Evolutionary conservation across 2,329 filamentous ascomycete genomes (phyloP), one percentile per base, ranked within the genome.

Genomic region (Diplodia sapinea): DNA sequence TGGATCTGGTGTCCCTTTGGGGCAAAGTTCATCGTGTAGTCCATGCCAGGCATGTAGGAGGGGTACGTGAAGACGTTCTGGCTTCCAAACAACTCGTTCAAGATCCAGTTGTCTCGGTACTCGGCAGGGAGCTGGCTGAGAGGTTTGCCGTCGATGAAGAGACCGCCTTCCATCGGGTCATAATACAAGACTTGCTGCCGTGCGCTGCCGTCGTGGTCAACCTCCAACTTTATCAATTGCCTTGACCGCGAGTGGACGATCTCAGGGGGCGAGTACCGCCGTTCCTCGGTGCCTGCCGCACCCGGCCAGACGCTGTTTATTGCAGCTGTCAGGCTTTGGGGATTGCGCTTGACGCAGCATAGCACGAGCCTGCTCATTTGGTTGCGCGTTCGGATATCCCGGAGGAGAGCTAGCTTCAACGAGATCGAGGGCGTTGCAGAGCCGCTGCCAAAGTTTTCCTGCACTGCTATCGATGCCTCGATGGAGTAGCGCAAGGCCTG

Each of bases 81-180:
- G 1, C 82, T 75, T 0, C 84, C 84, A 71, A 91, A 89, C 0
- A 91, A 78, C 5, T 82, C 78, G 7, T 76, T 74, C 7, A 89
- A 78, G 1, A 76, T 74, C 15, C 69, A 55, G 0, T 82, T 78
- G 3, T 83, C 72, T 23, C 80, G 81, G 51, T 86, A 84, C 2
- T 84, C 77, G 0, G 79, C 72, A 0, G 89, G 88, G 0, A 91
- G 79, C 13, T 83, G 85, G 1, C 84, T 82, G 12, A 86, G 70
- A 5, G 81, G 78, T 55, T 82, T 73, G 0, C 83, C 82, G 68
- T 87, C 77, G 4, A 87, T 76, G 0, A 86, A 74, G 0, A 87
- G 73, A 52, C 82, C 78, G 0, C 85, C 85, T 36, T 82, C 77
- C 0, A 85, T 57, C 0, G 83, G 68, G 70, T 86, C 76, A 70